These are phyloP conservation scores for Russula sp. DNA, from an alignment of 768 basidiomycete genomes.

Conservation along the genomic window DNA sequence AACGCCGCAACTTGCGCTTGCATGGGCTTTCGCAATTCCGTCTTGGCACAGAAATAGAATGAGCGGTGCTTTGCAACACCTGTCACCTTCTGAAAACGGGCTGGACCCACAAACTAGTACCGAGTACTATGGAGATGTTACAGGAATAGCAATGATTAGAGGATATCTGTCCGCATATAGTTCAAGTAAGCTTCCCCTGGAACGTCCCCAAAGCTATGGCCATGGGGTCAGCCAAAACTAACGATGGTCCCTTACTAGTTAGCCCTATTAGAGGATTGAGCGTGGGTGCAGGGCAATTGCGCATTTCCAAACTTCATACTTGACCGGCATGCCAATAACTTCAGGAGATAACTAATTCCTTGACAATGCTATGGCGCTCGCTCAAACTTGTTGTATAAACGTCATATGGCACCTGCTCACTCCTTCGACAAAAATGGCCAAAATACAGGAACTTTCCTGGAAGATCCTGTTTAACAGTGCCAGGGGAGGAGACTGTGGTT, in stretches of 20 bases:
- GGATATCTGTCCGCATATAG: too few species aligned
- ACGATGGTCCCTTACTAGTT: not conserved
- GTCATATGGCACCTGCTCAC: not conserved
- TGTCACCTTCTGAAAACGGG: not conserved
- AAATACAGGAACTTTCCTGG: constrained; percentile 31
- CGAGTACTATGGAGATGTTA: too few species aligned
- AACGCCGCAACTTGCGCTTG: not conserved
- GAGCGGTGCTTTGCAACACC: not conserved
- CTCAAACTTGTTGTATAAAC: too few species aligned
- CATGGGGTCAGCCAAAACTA: not conserved
- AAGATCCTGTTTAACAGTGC: not conserved
- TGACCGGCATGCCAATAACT: not conserved
- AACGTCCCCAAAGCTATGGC: not conserved
- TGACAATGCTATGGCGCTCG: not conserved
- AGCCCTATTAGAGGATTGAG: not conserved
- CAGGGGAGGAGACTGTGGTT: not conserved
- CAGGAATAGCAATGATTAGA: too few species aligned
- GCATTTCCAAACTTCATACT: not conserved
- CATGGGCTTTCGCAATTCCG: not conserved
- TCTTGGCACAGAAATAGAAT: not conserved
- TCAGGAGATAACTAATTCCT: not conserved
- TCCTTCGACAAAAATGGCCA: constrained; percentile 26
- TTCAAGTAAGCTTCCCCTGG: too few species aligned
- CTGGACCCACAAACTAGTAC: not conserved
- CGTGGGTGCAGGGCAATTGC: too few species aligned